Base-by-base conservation (phyloP, 2,329 filamentous ascomycete species). In the Fusarium globosum region DNA sequence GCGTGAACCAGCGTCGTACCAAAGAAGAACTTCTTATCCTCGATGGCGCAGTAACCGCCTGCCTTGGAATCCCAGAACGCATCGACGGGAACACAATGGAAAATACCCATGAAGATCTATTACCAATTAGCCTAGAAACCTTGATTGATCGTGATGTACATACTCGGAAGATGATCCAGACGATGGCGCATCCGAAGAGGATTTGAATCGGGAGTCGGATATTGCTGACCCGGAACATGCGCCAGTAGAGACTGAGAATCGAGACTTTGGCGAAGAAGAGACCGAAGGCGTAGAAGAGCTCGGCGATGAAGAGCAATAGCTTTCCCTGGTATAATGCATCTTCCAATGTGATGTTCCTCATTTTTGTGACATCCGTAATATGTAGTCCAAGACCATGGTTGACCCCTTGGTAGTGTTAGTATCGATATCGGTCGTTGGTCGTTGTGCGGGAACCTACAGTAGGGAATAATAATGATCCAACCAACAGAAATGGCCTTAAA, bases 21-120 rank as follows among this genome's bases (percentile, higher is more conserved):
- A 26, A 81, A 79, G 58, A 82, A 81, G 71, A 81, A 82, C 42
- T 76, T 79, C 12, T 75, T 72, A 38, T 79, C 78, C 26, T 81
- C 71, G 26, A 77, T 76, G 0, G 60, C 58, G 4, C 75, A 77
- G 2, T 49, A 59, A 8, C 66, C 67, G 0, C 51, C 61, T 2
- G 62, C 66, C 0, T 38, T 59, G 0, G 51, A 49, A 9, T 77
- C 75, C 75, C 75, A 77, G 21, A 77, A 77, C 0, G 61, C 61
- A 0, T 68, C 5, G 0, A 77, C 69, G 0, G 75, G 75, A 1
- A 76, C 58, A 3, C 75, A 77, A 21, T 77, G 75, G 14, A 74
- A 77, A 1, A 69, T 76, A 0, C 59, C 63, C 62, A 77, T 71
- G 2, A 77, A 71, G 1, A 67, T 71, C 73, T 76, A 20, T 5